Base-by-base conservation (phyloP, 2,329 filamentous ascomycete species). In the Monosporascus sp. region DNA sequence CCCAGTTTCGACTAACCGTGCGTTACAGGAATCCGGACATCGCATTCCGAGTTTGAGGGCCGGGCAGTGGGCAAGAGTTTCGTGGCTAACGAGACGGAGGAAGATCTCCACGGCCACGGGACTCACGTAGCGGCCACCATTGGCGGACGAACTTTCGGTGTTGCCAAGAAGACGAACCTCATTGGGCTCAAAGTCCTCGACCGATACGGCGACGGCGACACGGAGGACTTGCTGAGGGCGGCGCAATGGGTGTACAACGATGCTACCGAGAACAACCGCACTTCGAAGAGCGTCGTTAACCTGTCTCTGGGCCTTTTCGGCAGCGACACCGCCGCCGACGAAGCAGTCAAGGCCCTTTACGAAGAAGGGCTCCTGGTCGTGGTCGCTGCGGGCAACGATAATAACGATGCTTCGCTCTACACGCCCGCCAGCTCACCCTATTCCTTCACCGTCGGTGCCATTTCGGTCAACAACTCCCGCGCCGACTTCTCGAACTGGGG, bases 381-480 rank as follows among this genome's bases (percentile, higher is more conserved):
- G 48, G 72, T 72, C 36, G 70, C 72, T 50, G 72, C 71, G 37
- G 71, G 72, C 20, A 74, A 74, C 51, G 67, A 70, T 22, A 59
- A 62, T 52, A 54, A 62, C 56, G 37, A 58, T 54, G 62, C 59
- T 24, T 34, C 27, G 14, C 53, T 53, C 22, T 56, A 51, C 45
- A 64, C 63, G 41, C 72, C 72, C 17, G 71, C 71, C 34, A 73
- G 70, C 41, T 67, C 67, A 3, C 58, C 63, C n/a, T 56, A 65
- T 31, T 72, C 68, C 46, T 62, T 72, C 57, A 74, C 72, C 37
- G 66, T 73, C 48, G 72, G 67, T 34, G 69, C 72, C 44, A 70
- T 65, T 50, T 59, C 64, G 38, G 54, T 48, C 25, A 52, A 50
- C 44, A 68, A 74, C 47, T 42, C 54, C 18, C 67, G 70, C 31